These are phyloP conservation scores for Pseudogymnoascus sp. DNA, from an alignment of 2,329 filamentous ascomycete genomes.

Conservation along the genomic window DNA sequence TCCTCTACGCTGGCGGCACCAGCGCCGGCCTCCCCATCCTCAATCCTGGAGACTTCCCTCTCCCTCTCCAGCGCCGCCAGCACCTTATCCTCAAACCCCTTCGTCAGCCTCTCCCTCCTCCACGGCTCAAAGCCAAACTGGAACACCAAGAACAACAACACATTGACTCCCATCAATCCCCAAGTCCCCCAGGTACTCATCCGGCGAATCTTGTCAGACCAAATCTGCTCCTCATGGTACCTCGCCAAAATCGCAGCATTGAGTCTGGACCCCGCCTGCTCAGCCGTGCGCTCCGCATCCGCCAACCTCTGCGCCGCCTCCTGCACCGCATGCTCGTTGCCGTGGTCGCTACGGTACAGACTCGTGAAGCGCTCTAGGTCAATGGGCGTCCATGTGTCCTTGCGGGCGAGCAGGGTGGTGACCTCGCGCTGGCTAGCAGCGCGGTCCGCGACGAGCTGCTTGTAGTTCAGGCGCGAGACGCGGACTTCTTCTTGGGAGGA, in stretches of 20 bases:
- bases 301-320: constrained; percentile 64
- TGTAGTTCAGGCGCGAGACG: constrained; percentile 65
- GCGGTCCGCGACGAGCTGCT: constrained; percentile 73
- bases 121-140: constrained; percentile 91
- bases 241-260: constrained; percentile 78
- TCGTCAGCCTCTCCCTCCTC: constrained; percentile 72
- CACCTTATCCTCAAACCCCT: constrained; percentile 73
- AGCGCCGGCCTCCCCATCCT: constrained; percentile 20
- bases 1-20: not conserved
- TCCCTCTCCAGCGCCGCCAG: constrained; percentile 58
- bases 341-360: constrained; percentile 85
- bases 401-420: constrained; percentile 84
- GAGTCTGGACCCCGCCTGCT: constrained; percentile 66
- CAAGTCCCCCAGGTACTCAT: constrained; percentile 99
- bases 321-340: constrained; percentile 77
- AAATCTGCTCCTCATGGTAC: constrained; percentile 98
- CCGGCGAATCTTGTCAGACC: constrained; percentile 92
- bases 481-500: constrained; percentile 58
- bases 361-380: constrained; percentile 93
- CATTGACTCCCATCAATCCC: constrained; percentile 95
- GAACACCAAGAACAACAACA: constrained; percentile 76
- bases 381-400: constrained; percentile 78
- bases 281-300: constrained; percentile 68
- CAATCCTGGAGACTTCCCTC: constrained; percentile 17
- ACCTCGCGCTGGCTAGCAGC: constrained; percentile 92